Base-by-base conservation (phyloP, 176 grass and related monocot genomes). In the Themeda triandra region DNA sequence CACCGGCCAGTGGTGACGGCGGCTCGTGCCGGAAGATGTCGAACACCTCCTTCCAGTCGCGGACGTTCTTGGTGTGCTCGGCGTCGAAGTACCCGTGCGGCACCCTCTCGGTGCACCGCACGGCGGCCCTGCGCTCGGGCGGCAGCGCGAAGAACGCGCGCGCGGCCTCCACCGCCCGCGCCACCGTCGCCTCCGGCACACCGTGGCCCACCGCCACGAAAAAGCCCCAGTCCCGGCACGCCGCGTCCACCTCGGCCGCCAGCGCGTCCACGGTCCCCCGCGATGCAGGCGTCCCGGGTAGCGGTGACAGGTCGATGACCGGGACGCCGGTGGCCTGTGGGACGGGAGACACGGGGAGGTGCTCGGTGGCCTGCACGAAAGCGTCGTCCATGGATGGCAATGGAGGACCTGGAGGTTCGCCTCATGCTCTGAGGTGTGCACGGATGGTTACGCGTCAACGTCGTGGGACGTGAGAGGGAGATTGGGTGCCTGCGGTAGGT, bases 21-120 rank as follows among this genome's bases (percentile, higher is more conserved):
- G 30, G 82, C 62, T 94, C 76, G 9, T 25, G 69, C 0, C 89
- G 89, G 18, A 93, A 63, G 33, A 98, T n/a, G 62, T 98, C 95
- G 71, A 98, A 92, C 75, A 95, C 95, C 88, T 98, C 95, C 87
- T 98, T 98, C 95, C 95, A 98, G 78, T 98, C 95, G 82, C 95
- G 73, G 19, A 98, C 91, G 83, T 98, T 98, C 84, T 91, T 95
- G 25, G 95, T 98, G 81, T 90, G 91, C 85, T 98, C 95, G 2
- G 91, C 74, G 30, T 90, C 91, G 40, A 95, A 98, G 86, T 93
- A 98, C 14, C 89, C 95, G 17, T 93, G 37, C 35, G 91, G 92
- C 51, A 87, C 59, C 65, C 0, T 71, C 84, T 95, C 95, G 83
- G 81, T 82, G 71, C 89, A 66, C 86, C 59, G 81, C 82, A 95